Evolutionary conservation across 2,329 filamentous ascomycete genomes (phyloP), one percentile per base, ranked within the genome.

Genomic region (Magnaporthiopsis poae): DNA sequence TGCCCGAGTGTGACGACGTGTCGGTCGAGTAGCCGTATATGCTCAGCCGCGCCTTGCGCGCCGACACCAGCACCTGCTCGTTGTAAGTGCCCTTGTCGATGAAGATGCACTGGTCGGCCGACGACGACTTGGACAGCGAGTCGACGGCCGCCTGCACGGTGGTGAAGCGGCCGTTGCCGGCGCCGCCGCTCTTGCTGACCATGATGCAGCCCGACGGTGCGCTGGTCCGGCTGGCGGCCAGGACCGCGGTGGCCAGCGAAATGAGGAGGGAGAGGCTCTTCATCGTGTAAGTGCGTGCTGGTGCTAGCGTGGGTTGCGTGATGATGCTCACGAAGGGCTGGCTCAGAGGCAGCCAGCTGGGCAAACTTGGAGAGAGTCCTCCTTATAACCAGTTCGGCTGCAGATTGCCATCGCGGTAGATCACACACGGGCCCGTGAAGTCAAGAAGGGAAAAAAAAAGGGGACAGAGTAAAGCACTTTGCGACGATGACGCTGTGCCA

Each of bases 1-100:
- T 90, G 66, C 75, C 75, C 2, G 76, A 70, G 73, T 88, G 88
- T 21, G 76, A 76, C 12, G 77, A 74, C 4, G 82, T 82, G 68
- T 84, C 79, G 36, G 75, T 73, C 1, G 87, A 88, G 71, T 84
- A 83, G 25, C 88, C 87, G 71, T 76, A 76, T 60, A 76, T 80
- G 62, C 80, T 83, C 60, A 88, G 76, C 60, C 80, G 74, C 1
- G 81, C 82, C 13, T 75, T 76, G 62, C 82, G 79, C 0, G 74
- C 69, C 3, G 80, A 74, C 61, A 88, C 78, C 70, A 80, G 81
- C 60, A 88, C 84, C 72, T 88, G 86, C 73, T 88, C 86, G 2
- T 75, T 77, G 79, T 89, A 88, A 52, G 83, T 86, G 11, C 86
- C 86, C 31, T 81, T 74, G 70, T 84, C 73, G 74, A 90, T 84